Conservation (phyloP, 192 early-diverging fungal species). For the Backusella circina region DNA sequence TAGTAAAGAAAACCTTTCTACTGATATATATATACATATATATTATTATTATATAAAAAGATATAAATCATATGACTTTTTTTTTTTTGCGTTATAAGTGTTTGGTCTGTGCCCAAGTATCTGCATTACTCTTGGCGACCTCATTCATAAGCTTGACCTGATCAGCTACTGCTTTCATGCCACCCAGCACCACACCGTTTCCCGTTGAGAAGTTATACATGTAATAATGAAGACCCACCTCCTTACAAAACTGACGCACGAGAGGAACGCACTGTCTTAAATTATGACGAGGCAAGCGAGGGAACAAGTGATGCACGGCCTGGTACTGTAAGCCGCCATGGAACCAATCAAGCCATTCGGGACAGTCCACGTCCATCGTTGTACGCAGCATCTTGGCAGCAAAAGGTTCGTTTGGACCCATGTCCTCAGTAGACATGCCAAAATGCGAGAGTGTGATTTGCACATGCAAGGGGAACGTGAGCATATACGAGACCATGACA, state of each 20-base stretch:
- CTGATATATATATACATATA: no score
- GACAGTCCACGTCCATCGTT: slow-evolving; percentile 96
- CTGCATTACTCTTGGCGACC: slow-evolving; percentile 43
- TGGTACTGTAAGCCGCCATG: slow-evolving; percentile 97
- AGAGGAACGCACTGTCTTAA: slow-evolving; percentile 66
- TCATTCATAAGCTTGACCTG: slow-evolving; percentile 57
- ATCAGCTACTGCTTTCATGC: slow-evolving; percentile 74
- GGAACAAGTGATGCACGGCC: slow-evolving; percentile 94
- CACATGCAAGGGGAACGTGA: slow-evolving; percentile 85
- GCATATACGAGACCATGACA: slow-evolving; percentile 73
- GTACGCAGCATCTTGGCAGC: slow-evolving; percentile 85
- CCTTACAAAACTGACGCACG: slow-evolving; percentile 72
- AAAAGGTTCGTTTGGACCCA: slow-evolving; percentile 74
- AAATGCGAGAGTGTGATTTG: slow-evolving; percentile 97
- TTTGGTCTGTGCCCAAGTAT: slow-evolving; percentile 11
- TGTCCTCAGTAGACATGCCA: slow-evolving; percentile 84
- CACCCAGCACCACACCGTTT: slow-evolving; percentile 71
- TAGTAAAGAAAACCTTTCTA: no score
- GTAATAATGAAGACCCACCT: slow-evolving; percentile 73
- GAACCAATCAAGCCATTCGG: slow-evolving; percentile 93
- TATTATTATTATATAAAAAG: no score
- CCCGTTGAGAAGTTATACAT: slow-evolving; percentile 79
- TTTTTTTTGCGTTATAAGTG: neutral
- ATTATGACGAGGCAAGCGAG: slow-evolving; percentile 89
- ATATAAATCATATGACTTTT: neutral